Base-by-base conservation (phyloP, 2,329 filamentous ascomycete species). In the Trichoderma sp. region DNA sequence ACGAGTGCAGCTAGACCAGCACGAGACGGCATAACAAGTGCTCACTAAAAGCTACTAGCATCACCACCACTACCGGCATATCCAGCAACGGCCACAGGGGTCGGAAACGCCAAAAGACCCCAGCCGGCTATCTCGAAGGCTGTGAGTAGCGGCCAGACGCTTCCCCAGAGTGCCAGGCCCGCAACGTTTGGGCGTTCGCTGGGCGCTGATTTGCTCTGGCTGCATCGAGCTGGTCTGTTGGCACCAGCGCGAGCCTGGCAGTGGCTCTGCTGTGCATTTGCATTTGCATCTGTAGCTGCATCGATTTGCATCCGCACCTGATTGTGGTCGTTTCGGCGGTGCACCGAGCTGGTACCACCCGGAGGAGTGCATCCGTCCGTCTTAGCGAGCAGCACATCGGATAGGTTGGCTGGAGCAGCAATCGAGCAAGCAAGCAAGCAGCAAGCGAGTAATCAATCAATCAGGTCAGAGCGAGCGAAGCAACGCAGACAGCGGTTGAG, bases 171-270 rank as follows among this genome's bases (percentile, higher is more conserved):
- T 64, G 29, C 49, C 24, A 43, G 40, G 47, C 35, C 43, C 49
- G 33, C 21, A 16, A 35, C 24, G 14, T 13, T n/a, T 27, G n/a
- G 57, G 33, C 31, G 16, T 33, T 56, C 33, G 31, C 31, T 56
- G 35, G 21, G 19, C 40, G 21, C 31, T 37, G 21, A 49, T 49
- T 40, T 40, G 33, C 47, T 49, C 43, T 31, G n/a, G 31, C 63
- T 66, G 63, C 63, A 59, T 59, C 21, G 52, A 47, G 47, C 21
- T 49, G 47, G 11, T 24, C 27, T 58, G 63, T 21, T 66, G 63
- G 63, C 63, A 66, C 63, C 63, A 59, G 53, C 63, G 27, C 63
- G 40, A 58, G 63, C 63, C 63, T 66, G 55, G 52, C 29, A 47
- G 52, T 43, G 60, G 49, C 53, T 40, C 33, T 31, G 52, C 61